Conservation (phyloP, 2,329 filamentous ascomycete genomes). For the Colletotrichum lindemuthianum region DNA sequence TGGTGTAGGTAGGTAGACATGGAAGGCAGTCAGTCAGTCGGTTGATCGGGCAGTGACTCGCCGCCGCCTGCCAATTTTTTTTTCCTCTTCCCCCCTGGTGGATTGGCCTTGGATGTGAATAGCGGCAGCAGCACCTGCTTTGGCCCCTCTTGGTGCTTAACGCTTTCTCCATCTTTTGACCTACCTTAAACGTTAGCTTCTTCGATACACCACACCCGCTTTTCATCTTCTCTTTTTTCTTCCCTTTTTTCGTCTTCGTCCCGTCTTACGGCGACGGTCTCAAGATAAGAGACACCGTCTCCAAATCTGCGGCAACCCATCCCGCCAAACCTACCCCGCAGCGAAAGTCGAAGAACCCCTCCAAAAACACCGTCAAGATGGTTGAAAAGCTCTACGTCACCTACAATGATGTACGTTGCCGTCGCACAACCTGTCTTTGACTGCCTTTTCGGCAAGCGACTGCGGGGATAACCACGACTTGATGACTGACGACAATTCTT, state of each 20-base stretch:
- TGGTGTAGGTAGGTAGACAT: neutral
- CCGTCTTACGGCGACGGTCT: neutral
- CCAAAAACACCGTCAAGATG: slow-evolving; percentile 63
- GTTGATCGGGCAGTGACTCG: slow-evolving; percentile 17
- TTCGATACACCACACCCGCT: neutral
- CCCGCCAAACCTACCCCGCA: slow-evolving; percentile 25
- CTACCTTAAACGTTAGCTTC: neutral
- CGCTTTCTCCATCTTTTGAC: neutral
- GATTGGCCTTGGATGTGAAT: slow-evolving; percentile 19
- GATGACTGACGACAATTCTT: neutral
- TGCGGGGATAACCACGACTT: no score
- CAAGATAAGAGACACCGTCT: slow-evolving; percentile 11
- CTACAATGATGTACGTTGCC: slow-evolving; percentile 82
- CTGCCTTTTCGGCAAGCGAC: neutral
- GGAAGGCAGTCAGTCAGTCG: slow-evolving; percentile 2
- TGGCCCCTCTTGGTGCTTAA: slow-evolving; percentile 11
- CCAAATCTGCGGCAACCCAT: slow-evolving; percentile 31
- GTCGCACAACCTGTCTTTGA: neutral
- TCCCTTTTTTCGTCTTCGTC: neutral
- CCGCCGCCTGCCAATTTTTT: neutral
- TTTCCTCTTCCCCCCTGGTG: neutral
- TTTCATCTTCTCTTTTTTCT: neutral
- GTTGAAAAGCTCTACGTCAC: slow-evolving; percentile 89
- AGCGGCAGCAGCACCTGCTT: slow-evolving; percentile 18
- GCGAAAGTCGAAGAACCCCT: slow-evolving; percentile 9